Evolutionary conservation across 176 grass and related monocot species (phyloP).

Genomic region (Oropetium thomaeum): DNA sequence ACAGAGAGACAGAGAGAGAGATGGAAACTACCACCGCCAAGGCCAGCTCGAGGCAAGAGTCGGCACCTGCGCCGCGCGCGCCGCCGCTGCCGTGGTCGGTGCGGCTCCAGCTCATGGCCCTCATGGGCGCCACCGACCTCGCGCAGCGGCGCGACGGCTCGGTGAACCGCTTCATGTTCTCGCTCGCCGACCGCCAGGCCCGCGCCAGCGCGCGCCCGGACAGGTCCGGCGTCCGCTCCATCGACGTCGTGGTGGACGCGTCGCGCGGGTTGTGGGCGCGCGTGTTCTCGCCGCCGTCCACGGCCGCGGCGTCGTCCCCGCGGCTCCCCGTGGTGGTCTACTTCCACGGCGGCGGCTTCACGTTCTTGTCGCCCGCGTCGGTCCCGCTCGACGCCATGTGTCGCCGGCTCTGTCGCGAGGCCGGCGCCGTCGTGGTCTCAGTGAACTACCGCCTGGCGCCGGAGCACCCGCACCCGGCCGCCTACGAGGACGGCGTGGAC

Average conservation of each 20-base stretch:
- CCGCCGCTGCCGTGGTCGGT: conserved; percentile 43
- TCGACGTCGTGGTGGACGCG: conserved; percentile 45
- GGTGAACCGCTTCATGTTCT: conserved; percentile 49
- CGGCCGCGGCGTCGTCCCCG: background rate
- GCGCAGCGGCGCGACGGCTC: conserved; percentile 50
- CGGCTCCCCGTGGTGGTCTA: conserved; percentile 48
- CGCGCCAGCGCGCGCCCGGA: conserved; percentile 22
- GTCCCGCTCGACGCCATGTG: conserved; percentile 35
- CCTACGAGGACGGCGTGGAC: conserved; percentile 59
- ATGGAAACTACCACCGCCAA: background rate
- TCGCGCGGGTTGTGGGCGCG: conserved; percentile 44
- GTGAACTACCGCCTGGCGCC: conserved; percentile 68
- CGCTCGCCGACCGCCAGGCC: conserved; percentile 32
- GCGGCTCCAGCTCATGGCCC: conserved; percentile 25
- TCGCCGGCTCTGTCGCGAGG: conserved; percentile 45
- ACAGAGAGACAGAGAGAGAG: background rate
- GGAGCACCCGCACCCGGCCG: conserved; percentile 56
- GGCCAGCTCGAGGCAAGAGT: background rate
- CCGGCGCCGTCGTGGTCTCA: conserved; percentile 44
- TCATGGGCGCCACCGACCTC: conserved; percentile 1
- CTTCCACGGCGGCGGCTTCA: conserved; percentile 76
- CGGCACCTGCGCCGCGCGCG: background rate
- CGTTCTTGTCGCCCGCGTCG: conserved; percentile 41
- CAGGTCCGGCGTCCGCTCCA: conserved; percentile 37
- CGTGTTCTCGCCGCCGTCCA: conserved; percentile 28